Base-by-base conservation (phyloP, 371 early-diverging fungal species). In the Smittium culicis region DNA sequence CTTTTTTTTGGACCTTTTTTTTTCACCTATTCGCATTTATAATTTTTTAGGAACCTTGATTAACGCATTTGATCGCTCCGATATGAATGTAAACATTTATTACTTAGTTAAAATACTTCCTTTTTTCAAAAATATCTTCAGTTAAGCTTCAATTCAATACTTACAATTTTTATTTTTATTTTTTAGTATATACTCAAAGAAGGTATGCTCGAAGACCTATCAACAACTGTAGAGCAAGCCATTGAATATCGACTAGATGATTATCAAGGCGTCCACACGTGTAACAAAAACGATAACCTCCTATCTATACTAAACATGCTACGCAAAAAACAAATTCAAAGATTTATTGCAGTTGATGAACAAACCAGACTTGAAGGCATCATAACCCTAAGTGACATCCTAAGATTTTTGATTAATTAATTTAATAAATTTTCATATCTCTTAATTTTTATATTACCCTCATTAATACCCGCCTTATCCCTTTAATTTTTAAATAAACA, bases 81-180 rank as follows among this genome's bases (percentile, higher is more conserved):
- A 97, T 79, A 90, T 94, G 32, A 86, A 94, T 84, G 88, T 93
- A 83, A n/a, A n/a, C n/a, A n/a, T n/a, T n/a, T n/a, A n/a, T n/a
- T n/a, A n/a, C n/a, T n/a, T n/a, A n/a, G n/a, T n/a, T n/a, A n/a
- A n/a, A n/a, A n/a, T n/a, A n/a, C n/a, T n/a, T n/a, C n/a, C n/a
- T n/a, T n/a, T n/a, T 57, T 57, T 57, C 27, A 25, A 55, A 35
- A 35, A 32, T 14, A 31, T 14, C 5, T 45, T 45, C 20, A 45
- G 5, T 45, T 11, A 45, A 11, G 11, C 45, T 11, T 11, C 45
- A 45, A 20, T 20, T 45, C 5, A 11, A 11, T 20, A 11, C 20
- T 11, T 45, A 11, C 45, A 11, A 5, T 45, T 45, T 32, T 34
- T 65, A 31, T 57, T n/a, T 27, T 66, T 2, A 25, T 61, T 60